Percentiles rank a stretch among this genome's conserved stretches.
Conservation (phyloP, 2,329 filamentous ascomycete genomes). For the Calonectria pauciramosa region DNA sequence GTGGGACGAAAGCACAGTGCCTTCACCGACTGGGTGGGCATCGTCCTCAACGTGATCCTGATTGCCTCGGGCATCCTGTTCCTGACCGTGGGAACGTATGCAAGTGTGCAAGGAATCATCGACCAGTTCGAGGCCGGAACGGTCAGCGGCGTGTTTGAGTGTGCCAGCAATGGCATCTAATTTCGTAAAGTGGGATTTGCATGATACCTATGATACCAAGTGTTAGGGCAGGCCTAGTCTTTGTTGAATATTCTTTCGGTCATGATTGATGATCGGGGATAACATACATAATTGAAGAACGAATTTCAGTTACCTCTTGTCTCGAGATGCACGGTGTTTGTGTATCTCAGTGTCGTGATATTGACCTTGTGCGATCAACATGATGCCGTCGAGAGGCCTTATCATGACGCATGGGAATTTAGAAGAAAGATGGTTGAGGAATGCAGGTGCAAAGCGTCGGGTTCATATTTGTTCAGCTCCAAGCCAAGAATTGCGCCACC, state of each 20-base stretch:
- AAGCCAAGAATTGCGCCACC: slow-evolving; percentile 15
- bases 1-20: slow-evolving; percentile 66
- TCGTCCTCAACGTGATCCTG: slow-evolving; percentile 79
- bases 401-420: not conserved
- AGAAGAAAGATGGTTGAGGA: not conserved
- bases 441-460: slow-evolving; percentile 10
- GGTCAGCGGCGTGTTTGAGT: slow-evolving; percentile 82
- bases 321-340: not conserved
- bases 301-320: not conserved
- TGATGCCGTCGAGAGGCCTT: not conserved
- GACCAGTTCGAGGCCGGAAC: slow-evolving; percentile 75
- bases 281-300: slow-evolving; percentile 3
- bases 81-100: slow-evolving; percentile 85
- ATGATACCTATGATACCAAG: slow-evolving; percentile 26
- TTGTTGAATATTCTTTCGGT: not conserved
- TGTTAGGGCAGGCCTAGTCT: not conserved
- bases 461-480: slow-evolving; percentile 20
- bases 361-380: not conserved
- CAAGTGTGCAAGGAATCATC: slow-evolving; percentile 80
- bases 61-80: slow-evolving; percentile 85
- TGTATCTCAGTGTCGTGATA: not conserved
- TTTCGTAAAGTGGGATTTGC: slow-evolving; percentile 5
- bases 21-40: slow-evolving; percentile 65
- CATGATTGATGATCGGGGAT: not conserved
- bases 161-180: slow-evolving; percentile 75